A percentile compares a stretch with the other conserved stretches of the same genome.
Conservation (phyloP, 345 rosid species). For the Corymbia maculata region DNA sequence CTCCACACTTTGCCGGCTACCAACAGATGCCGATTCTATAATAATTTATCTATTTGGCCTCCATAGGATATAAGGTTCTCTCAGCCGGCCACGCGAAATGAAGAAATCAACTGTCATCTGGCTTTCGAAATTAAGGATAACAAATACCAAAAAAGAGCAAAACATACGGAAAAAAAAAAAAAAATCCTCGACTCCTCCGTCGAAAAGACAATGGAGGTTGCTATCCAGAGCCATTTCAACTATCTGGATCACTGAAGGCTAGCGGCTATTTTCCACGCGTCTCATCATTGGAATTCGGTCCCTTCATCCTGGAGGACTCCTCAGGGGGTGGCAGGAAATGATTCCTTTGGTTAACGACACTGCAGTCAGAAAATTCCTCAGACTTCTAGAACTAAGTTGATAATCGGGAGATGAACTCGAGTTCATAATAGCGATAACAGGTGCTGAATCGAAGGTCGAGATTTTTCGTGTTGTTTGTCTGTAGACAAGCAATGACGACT, state of each 20-base stretch:
- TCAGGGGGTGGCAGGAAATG: neutral
- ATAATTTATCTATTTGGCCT: neutral
- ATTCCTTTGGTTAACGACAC: neutral
- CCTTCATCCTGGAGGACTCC: neutral
- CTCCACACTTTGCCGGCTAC: neutral
- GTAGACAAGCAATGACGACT: neutral
- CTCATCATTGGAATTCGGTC: neutral
- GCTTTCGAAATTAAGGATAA: neutral
- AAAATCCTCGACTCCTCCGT: neutral
- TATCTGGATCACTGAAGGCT: neutral
- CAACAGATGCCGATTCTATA: neutral
- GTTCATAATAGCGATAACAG: neutral
- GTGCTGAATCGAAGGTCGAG: neutral
- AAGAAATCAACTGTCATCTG: neutral
- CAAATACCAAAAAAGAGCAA: neutral
- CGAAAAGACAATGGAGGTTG: neutral
- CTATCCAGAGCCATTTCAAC: neutral
- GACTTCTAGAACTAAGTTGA: neutral
- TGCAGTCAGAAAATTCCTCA: neutral
- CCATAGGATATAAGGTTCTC: neutral
- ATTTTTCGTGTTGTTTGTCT: neutral
- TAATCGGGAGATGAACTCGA: neutral
- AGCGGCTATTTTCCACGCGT: neutral
- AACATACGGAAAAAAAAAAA: neutral
- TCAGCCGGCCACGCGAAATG: neutral